Evolutionary conservation across 1,139 yeast genomes (phyloP), one percentile per base, ranked within the genome.

Genomic region (Debaryomyces singareniensis): DNA sequence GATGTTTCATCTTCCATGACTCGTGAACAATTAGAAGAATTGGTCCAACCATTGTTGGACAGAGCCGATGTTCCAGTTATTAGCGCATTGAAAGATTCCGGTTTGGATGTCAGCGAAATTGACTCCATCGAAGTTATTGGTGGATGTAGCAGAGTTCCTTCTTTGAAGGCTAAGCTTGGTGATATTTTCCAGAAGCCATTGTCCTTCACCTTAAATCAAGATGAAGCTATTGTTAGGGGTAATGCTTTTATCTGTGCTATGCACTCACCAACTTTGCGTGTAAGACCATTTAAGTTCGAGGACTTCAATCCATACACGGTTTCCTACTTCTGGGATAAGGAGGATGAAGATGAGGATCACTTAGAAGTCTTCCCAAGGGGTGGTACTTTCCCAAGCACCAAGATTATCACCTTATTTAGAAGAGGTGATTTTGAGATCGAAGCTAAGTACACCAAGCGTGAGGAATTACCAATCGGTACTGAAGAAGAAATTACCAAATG

Each of bases 191-290:
- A 85, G 55, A 86, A 86, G 72, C 81, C 71, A 48, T 74, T 91
- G 55, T 85, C 96, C 27, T 84, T 85, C 71, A 93, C 97, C 48
- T 78, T 93, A 66, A 91, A 93, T 75, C 97, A 89, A 71, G 99
- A 91, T 58, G 99, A 91, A 74, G 96, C 98, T 41, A 82, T 89
- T 59, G 97, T 98, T 39, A 84, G 93, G 64, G 99, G 99, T 71
- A 94, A 95, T 48, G 96, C 99, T 33, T 93, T 91, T 67, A 85
- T 93, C 53, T 91, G 98, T 65, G 99, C 98, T 48, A 85, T 89
- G 67, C 97, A 89, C 74, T 91, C 98, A 18, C 98, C 98, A 64
- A 89, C 96, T 44, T 79, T 91, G 53, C 84, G 98, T 70, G 98
- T 93, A 35, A 83, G 97, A 68, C 96, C 96, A 49, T 91, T 91